Evolutionary conservation across 768 basidiomycete species (phyloP).

Genomic region (Neoboletus brunneissimus): DNA sequence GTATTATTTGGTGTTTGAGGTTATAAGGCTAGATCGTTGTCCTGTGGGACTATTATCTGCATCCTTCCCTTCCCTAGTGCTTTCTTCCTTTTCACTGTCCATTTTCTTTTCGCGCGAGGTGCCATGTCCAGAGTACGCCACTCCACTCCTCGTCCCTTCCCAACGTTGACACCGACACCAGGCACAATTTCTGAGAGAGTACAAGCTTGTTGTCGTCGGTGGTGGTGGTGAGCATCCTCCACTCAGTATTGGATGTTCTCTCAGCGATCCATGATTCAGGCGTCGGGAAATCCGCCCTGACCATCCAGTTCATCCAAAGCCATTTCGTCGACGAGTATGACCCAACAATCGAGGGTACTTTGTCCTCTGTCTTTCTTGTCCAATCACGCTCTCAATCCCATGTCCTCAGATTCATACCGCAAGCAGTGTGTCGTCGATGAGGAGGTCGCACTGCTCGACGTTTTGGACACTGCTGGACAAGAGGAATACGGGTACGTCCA

Average conservation of each 20-base stretch:
- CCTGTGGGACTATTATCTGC: conserved; percentile 5
- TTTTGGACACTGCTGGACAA: conserved; percentile 96
- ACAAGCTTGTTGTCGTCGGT: conserved; percentile 98
- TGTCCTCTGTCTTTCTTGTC: not conserved
- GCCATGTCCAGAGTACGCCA: conserved; percentile 33
- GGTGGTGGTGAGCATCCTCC: conserved; percentile 75
- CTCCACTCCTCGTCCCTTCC: not conserved
- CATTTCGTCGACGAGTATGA: conserved; percentile 93
- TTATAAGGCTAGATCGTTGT: conserved; percentile 6
- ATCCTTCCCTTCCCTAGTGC: conserved; percentile 1
- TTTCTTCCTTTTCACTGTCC: not conserved
- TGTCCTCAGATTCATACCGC: conserved; percentile 79
- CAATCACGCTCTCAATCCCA: not conserved
- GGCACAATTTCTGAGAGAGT: conserved; percentile 92
- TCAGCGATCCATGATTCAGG: conserved; percentile 17
- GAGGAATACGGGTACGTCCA: conserved; percentile 90
- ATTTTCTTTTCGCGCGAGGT: conserved; percentile 2
- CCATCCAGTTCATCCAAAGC: conserved; percentile 97
- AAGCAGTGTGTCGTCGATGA: conserved; percentile 98
- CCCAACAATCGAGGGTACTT: conserved; percentile 87
- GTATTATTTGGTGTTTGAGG: conserved; percentile 23
- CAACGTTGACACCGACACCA: conserved; percentile 27
- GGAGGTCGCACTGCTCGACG: conserved; percentile 96
- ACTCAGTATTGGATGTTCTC: conserved; percentile 22
- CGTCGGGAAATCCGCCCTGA: conserved; percentile 84